Percentiles rank a stretch among this genome's conserved stretches.
Conservation (phyloP, 768 basidiomycete species). For the Trametes cingulata region DNA sequence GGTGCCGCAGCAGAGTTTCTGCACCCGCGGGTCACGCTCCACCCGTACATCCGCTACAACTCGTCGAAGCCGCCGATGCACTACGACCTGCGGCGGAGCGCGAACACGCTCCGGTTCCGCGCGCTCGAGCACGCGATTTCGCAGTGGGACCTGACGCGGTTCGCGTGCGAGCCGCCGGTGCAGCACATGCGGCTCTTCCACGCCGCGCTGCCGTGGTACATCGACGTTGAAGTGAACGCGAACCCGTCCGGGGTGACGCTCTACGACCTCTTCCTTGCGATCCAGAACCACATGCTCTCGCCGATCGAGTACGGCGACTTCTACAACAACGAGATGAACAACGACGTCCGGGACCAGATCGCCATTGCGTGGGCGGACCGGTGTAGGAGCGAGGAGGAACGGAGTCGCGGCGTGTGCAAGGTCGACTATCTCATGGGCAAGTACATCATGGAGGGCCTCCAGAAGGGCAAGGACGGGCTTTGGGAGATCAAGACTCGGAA, state of each 20-base stretch:
- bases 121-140: conserved; percentile 45
- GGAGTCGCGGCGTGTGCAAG: conserved; percentile 48
- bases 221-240: conserved; percentile 47
- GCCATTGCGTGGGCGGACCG: conserved; percentile 46
- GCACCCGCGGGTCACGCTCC: conserved; percentile 23
- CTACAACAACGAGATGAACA: conserved; percentile 57
- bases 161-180: conserved; percentile 53
- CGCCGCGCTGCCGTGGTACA: conserved; percentile 63
- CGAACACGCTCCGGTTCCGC: conserved; percentile 44
- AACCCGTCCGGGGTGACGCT: conserved; percentile 60
- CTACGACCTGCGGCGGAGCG: conserved; percentile 52
- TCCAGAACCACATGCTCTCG: conserved; percentile 44
- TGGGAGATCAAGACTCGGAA: conserved; percentile 64
- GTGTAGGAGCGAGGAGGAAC: conserved; percentile 38
- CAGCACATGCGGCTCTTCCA: conserved; percentile 57
- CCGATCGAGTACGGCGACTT: conserved; percentile 55
- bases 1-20: conserved; percentile 6
- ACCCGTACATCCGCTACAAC: conserved; percentile 31
- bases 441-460: conserved; percentile 54
- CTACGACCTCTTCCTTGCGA: conserved; percentile 51
- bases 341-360: conserved; percentile 45
- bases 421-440: conserved; percentile 63
- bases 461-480: conserved; percentile 53
- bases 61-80: conserved; percentile 39
- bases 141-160: conserved; percentile 52